Conservation (phyloP, 306 rosid genomes). For the Amphicarpaea edgeworthii region DNA sequence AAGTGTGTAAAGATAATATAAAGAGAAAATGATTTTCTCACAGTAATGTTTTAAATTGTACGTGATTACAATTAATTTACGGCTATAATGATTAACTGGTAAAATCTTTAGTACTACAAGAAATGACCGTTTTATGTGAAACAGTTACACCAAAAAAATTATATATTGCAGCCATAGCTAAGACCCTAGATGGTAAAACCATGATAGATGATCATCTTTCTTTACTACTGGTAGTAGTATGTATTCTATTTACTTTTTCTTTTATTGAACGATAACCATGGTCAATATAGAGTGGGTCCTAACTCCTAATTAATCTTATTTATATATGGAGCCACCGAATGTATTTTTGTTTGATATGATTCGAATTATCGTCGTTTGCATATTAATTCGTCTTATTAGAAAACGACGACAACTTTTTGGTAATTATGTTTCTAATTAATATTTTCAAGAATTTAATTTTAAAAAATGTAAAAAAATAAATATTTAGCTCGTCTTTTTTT, state of each 20-base stretch:
- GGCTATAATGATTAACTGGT: background rate
- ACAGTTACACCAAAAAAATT: background rate
- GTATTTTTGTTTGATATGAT: background rate
- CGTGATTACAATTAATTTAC: too few relatives aligned
- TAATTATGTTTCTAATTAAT: too few relatives aligned
- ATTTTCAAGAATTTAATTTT: too few relatives aligned
- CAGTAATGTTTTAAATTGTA: background rate
- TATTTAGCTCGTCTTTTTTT: too few relatives aligned
- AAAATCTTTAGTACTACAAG: background rate
- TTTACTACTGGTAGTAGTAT: background rate
- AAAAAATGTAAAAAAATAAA: too few relatives aligned
- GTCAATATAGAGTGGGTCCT: background rate
- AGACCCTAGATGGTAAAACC: background rate
- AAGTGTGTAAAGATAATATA: background rate
- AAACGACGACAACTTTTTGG: too few relatives aligned
- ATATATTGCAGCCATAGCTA: background rate
- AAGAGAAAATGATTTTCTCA: background rate
- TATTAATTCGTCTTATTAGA: background rate
- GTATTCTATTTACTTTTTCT: background rate
- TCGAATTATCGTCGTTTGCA: background rate
- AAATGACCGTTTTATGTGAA: background rate
- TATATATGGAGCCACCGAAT: background rate
- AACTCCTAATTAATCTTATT: too few relatives aligned
- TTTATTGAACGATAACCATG: background rate
- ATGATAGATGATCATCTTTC: background rate